These are phyloP conservation scores for Acaromyces ingoldii DNA, from an alignment of 1,284 basidiomycete genomes.

Conservation along the genomic window DNA sequence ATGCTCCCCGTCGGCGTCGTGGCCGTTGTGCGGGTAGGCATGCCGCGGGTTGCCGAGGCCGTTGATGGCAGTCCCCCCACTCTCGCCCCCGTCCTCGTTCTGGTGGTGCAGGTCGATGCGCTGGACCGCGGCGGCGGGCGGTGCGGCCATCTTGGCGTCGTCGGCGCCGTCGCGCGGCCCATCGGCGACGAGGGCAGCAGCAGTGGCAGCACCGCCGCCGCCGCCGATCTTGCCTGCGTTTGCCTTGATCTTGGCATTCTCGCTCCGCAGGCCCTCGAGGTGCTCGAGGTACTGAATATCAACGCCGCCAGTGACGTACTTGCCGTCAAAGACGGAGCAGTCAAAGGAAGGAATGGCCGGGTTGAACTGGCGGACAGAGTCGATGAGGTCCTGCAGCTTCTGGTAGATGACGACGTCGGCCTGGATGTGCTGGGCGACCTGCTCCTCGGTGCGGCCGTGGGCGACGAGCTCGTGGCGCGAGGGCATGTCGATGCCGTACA, in stretches of 20 bases:
- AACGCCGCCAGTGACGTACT: constrained; percentile 95
- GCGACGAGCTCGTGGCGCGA: constrained; percentile 90
- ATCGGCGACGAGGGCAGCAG: constrained; percentile 17
- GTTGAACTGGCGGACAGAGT: constrained; percentile 85
- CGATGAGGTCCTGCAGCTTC: constrained; percentile 80
- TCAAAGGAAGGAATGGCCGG: constrained; percentile 75
- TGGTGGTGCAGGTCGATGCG: not conserved
- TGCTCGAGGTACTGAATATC: constrained; percentile 74
- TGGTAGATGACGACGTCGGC: constrained; percentile 98
- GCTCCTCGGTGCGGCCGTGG: constrained; percentile 68
- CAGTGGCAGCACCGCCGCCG: constrained; percentile 17
- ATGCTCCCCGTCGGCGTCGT: not conserved
- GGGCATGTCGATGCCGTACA: constrained; percentile 99
- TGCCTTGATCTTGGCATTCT: constrained; percentile 66
- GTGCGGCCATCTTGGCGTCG: constrained; percentile 24
- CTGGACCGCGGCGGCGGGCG: constrained; percentile 4
- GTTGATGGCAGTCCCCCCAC: not conserved
- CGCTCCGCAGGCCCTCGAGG: constrained; percentile 74
- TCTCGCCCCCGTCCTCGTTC: not conserved
- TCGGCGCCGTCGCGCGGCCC: constrained; percentile 18
- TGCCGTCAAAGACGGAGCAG: constrained; percentile 94
- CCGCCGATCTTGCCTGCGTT: constrained; percentile 20
- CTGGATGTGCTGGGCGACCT: constrained; percentile 79
- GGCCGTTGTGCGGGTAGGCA: not conserved
- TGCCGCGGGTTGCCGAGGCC: no score